Conservation (phyloP, 2,329 filamentous ascomycete genomes). For the Neonectria coccinea region DNA sequence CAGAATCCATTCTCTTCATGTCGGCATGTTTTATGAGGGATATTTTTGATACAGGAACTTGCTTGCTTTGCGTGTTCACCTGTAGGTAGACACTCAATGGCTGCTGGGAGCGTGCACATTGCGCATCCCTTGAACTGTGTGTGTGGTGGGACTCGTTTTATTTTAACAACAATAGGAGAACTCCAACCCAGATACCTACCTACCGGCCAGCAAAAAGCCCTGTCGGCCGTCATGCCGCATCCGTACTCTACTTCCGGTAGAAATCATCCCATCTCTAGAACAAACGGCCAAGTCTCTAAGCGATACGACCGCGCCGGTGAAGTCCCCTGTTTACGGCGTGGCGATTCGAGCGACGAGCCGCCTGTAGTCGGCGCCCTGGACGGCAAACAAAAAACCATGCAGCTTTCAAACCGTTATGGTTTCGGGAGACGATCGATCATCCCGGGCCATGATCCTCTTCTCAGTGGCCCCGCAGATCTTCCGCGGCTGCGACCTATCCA, state of each 20-base stretch:
- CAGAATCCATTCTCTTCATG: background rate
- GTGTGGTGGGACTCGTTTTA: background rate
- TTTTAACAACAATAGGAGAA: background rate
- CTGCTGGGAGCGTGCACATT: too few species aligned
- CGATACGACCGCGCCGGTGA: slow-evolving; percentile 14
- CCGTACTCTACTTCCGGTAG: background rate
- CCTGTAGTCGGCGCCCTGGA: background rate
- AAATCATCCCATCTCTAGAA: slow-evolving; percentile 12
- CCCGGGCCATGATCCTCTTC: slow-evolving; percentile 26
- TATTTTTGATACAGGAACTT: background rate
- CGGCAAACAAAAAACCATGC: slow-evolving; percentile 12
- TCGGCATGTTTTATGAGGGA: background rate
- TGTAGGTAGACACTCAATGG: background rate
- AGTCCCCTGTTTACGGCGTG: background rate
- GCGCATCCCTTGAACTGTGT: too few species aligned
- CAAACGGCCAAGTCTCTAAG: slow-evolving; percentile 5
- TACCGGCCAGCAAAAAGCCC: background rate
- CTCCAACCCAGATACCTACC: background rate
- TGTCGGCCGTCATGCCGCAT: background rate
- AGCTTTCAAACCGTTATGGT: slow-evolving; percentile 30
- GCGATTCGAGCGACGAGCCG: slow-evolving; percentile 9
- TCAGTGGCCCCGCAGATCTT: slow-evolving; percentile 26
- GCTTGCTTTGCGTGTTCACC: too few species aligned
- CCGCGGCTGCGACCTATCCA: slow-evolving; percentile 10
- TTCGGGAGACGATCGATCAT: slow-evolving; percentile 29